These are phyloP conservation scores for Hibiscus trionum DNA, from an alignment of 345 rosid species.

Conservation along the genomic window DNA sequence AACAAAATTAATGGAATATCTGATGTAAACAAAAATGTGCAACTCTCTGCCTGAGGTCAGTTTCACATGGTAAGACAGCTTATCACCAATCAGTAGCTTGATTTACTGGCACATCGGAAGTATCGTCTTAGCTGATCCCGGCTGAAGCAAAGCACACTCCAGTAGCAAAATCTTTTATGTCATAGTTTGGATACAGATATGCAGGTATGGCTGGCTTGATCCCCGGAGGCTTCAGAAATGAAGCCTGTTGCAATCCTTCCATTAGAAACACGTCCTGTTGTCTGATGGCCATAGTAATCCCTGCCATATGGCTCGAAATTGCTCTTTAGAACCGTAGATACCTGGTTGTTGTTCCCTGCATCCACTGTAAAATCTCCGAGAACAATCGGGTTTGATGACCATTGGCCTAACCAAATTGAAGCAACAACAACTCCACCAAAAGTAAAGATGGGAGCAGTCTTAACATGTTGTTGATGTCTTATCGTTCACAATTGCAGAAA, in stretches of 20 bases:
- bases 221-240: slow-evolving; percentile 64
- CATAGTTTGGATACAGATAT: slow-evolving; percentile 56
- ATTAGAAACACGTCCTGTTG: slow-evolving; percentile 74
- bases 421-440: no score
- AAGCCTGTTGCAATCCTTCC: slow-evolving; percentile 69
- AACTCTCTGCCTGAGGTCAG: slow-evolving; percentile 1
- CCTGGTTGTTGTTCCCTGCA: slow-evolving; percentile 69
- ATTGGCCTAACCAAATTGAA: no score
- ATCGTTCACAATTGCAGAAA: no score
- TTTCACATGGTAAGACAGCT: background rate
- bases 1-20: background rate
- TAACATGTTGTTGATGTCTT: no score
- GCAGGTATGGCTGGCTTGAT: slow-evolving; percentile 64
- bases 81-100: background rate
- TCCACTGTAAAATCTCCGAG: slow-evolving; percentile 27
- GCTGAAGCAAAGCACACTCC: slow-evolving; percentile 50
- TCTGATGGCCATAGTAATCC: slow-evolving; percentile 44
- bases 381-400: slow-evolving; percentile 13
- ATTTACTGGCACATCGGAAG: slow-evolving; percentile 68
- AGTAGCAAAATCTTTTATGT: slow-evolving; percentile 53
- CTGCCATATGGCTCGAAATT: slow-evolving; percentile 74
- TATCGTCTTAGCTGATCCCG: slow-evolving; percentile 53
- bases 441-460: no score
- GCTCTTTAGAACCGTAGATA: slow-evolving; percentile 56
- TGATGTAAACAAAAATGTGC: background rate